Base-by-base conservation (phyloP, 2,329 filamentous ascomycete genomes). In the Trichophyton benhamiae region DNA sequence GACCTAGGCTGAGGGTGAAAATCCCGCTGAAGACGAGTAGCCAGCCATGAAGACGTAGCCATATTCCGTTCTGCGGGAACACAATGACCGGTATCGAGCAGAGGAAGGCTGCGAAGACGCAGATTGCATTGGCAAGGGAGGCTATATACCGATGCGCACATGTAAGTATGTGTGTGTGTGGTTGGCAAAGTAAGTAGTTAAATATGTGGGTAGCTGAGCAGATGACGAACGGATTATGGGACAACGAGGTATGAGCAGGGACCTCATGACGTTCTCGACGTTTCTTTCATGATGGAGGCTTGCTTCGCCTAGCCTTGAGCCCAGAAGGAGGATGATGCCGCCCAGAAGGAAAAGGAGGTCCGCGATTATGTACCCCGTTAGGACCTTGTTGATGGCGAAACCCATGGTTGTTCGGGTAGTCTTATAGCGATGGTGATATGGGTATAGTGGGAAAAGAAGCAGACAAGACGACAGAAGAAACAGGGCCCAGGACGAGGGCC, bases 31-130 rank as follows among this genome's bases (percentile, higher is more conserved):
- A 61, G n/a, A 83, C 78, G 46, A 87, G 75, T 69, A 88, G 72
- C 75, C 83, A 87, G 57, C 82, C 84, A 62, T 86, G 83, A 15
- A 85, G 64, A 72, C 89, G 89, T 67, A 92, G 80, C 83, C 85
- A 88, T 65, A 80, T 79, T 65, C 87, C 81, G 58, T 80, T 82
- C 58, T 80, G 83, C 3, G 84, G 83, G 63, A 87, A 82, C 64
- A 86, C 79, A 61, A 92, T 76, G n/a, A 83, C 87, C 2, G 87
- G 87, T 15, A 94, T 74, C 5, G 87, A 87, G 63, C 85, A 71
- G 61, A 86, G 68, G 73, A 90, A 90, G 25, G 86, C 84, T 67
- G 83, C 69, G 72, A 92, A 84, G 71, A 91, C 82, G 69, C 91
- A 78, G 68, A 85, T 79, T 64, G 85, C 82, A 72, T 91, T 91